A percentile compares a stretch with the other conserved stretches of the same genome.
phyloP scores from a whole-genome alignment of 2,329 filamentous ascomycete genomes.

The Trichoderma sp. region DNA sequence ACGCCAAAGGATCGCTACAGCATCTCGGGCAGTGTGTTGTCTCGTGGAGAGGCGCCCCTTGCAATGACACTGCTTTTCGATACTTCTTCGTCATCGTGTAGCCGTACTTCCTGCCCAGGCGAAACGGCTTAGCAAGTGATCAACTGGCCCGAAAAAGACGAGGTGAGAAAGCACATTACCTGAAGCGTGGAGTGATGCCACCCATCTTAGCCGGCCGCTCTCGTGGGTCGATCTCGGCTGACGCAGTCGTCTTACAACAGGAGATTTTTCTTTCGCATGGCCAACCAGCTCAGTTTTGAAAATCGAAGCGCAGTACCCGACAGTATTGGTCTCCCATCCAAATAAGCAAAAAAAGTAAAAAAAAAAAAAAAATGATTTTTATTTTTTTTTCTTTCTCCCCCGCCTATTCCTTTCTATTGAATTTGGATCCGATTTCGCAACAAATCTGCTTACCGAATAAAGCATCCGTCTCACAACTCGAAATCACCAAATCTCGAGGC shows the following conservation, averaged over 20 bases:
- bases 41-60: neutral
- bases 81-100: neutral
- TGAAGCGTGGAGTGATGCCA: neutral
- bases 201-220: neutral
- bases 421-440: neutral
- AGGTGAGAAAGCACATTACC: neutral
- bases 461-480: neutral
- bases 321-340: neutral
- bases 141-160: neutral
- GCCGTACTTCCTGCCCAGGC: neutral
- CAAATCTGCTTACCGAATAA: neutral
- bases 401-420: neutral
- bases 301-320: neutral
- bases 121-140: neutral
- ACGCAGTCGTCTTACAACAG: slow-evolving; percentile 1
- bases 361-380: too few relatives aligned
- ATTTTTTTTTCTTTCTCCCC: neutral
- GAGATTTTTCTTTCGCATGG: neutral
- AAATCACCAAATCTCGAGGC: neutral
- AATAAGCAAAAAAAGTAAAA: neutral
- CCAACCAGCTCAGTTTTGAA: neutral
- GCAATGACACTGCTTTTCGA: neutral
- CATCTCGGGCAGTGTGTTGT: neutral
- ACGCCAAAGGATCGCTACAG: too few relatives aligned
- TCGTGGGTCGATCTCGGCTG: slow-evolving; percentile 6